Base-by-base conservation (phyloP, 495 filamentous ascomycete species). In the Collariella sp. region DNA sequence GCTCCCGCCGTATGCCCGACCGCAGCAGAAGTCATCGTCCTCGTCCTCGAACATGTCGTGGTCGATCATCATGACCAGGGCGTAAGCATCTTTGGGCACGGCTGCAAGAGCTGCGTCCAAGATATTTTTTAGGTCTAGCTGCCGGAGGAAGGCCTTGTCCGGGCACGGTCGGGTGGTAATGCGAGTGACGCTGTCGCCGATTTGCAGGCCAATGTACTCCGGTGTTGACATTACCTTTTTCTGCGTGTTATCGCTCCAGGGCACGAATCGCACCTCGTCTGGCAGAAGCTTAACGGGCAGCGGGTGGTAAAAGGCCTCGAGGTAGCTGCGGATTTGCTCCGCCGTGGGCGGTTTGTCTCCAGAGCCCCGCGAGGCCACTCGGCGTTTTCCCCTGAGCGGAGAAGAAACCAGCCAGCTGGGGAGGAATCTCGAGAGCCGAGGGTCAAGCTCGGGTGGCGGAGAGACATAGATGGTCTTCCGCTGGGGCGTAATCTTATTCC, bases 41-140 rank as follows among this genome's bases (percentile, higher is more conserved):
- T 83, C 79, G 58, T 79, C 77, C 60, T 87, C 82, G 62, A 80
- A 87, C 36, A 87, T 62, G 60, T 88, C 85, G 18, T 84, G 79
- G 16, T 82, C 60, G 0, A 80, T 65, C 5, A 87, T 58, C 46
- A 87, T 53, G 6, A 83, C 52, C 3, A 86, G 55, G 0, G 81
- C 71, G 52, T 84, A 83, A 4, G 83, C 83, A 67, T 86, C 80
- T 3, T 64, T 51, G 0, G 82, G 82, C 0, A 87, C 60, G 15
- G 78, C 70, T 20, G 65, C 67, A 12, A 82, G 77, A 5, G 76
- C 77, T 0, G 69, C 76, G 56, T 87, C 83, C 0, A 87, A 73
- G 10, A 87, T 67, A 60, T 87, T 83, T 57, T 81, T 68, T 2
- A 87, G 70, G 57, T 84, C 82, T 2, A 87, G 60, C 57, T 87